These are phyloP conservation scores for Lactuca sativa DNA, from an alignment of 129 eudicot genomes.

Conservation along the genomic window DNA sequence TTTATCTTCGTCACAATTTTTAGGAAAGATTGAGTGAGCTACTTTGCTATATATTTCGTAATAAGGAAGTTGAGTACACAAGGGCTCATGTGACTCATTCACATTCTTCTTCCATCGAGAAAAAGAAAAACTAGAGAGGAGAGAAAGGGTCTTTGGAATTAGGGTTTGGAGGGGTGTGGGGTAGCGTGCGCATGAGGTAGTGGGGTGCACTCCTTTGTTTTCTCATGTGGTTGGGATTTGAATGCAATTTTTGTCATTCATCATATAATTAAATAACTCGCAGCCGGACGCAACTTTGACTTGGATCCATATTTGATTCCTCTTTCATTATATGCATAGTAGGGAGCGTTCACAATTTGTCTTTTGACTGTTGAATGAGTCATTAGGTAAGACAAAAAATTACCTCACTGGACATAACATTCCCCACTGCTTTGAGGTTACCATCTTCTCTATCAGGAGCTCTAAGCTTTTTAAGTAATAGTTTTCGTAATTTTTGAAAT, in stretches of 20 bases:
- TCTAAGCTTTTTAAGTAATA: not conserved
- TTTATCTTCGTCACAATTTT: not conserved
- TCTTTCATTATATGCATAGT: not conserved
- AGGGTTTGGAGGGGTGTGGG: slow-evolving; percentile 43
- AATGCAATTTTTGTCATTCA: slow-evolving; percentile 28
- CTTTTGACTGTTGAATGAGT: not conserved
- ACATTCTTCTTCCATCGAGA: slow-evolving; percentile 24
- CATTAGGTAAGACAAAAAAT: not conserved
- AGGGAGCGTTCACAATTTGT: not conserved
- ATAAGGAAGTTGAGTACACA: slow-evolving; percentile 18
- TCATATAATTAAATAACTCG: slow-evolving; percentile 8
- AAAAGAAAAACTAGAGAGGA: slow-evolving; percentile 31
- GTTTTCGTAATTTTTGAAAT: not conserved
- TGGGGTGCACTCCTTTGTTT: slow-evolving; percentile 37
- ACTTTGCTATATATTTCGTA: slow-evolving; percentile 11
- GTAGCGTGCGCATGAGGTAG: slow-evolving; percentile 36
- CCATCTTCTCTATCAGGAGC: not conserved
- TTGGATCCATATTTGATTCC: slow-evolving; percentile 10
- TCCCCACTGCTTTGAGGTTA: not conserved
- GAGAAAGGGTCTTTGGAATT: slow-evolving; percentile 48
- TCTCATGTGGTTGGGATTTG: slow-evolving; percentile 21
- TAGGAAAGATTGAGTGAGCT: slow-evolving; percentile 7
- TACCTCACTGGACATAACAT: too few species aligned
- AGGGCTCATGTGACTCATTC: slow-evolving; percentile 2
- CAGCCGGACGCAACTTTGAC: slow-evolving; percentile 28